Conservation (phyloP, 148 eudicot genomes). For the Beta vulgaris region DNA sequence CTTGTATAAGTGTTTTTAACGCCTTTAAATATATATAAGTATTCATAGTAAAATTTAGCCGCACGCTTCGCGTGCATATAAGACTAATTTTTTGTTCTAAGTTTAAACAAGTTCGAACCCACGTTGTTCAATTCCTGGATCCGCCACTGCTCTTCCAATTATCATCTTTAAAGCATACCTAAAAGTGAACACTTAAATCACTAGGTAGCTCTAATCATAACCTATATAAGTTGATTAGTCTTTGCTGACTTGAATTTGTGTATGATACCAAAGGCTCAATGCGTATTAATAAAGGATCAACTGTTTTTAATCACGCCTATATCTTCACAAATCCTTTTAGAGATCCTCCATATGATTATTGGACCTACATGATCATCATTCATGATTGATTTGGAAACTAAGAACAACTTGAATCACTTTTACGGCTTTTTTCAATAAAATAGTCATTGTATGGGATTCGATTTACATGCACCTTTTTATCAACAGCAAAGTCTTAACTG, state of each 20-base stretch:
- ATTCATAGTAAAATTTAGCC: too few relatives aligned
- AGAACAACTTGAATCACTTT: background rate
- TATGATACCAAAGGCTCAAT: constrained; percentile 13
- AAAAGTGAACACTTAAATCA: constrained; percentile 6
- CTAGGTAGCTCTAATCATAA: constrained; percentile 19
- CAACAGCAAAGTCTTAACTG: too few relatives aligned
- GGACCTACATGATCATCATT: constrained; percentile 31
- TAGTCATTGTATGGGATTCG: background rate
- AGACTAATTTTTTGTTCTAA: too few relatives aligned
- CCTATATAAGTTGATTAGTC: constrained; percentile 10
- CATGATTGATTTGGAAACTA: constrained; percentile 15
- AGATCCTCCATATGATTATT: constrained; percentile 29
- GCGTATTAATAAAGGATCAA: constrained; percentile 7
- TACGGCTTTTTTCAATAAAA: background rate
- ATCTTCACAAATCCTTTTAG: constrained; percentile 15
- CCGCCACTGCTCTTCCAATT: too few relatives aligned
- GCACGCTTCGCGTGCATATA: too few relatives aligned
- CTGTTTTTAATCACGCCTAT: constrained; percentile 28
- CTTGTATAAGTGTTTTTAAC: too few relatives aligned
- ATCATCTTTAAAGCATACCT: constrained; percentile 4
- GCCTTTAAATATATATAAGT: too few relatives aligned
- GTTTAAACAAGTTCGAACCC: too few relatives aligned
- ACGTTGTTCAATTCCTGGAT: too few relatives aligned
- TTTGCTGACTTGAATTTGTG: constrained; percentile 8
- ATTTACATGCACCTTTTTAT: background rate